phyloP scores from a whole-genome alignment of 768 basidiomycete genomes.

The Amanita exitialis region DNA sequence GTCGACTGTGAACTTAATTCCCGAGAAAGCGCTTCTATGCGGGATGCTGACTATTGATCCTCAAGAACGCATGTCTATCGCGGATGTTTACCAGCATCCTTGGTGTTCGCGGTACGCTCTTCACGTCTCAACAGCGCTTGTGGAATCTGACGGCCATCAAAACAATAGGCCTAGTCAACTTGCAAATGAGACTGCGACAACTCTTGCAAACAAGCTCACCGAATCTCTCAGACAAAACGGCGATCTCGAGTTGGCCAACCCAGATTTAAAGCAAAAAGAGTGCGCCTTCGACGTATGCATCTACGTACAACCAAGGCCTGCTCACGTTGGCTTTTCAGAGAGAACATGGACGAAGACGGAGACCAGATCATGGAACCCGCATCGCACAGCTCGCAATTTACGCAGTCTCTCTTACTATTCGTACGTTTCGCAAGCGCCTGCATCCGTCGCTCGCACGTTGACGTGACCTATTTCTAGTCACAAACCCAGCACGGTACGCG shows the following conservation, averaged over 20 bases:
- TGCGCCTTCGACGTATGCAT: constrained; percentile 12
- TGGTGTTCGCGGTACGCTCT: not conserved
- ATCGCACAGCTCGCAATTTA: constrained; percentile 60
- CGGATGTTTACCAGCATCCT: not conserved
- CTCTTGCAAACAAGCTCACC: constrained; percentile 63
- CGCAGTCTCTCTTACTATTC: constrained; percentile 72
- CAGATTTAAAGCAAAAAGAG: constrained; percentile 29
- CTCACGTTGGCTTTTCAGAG: not conserved
- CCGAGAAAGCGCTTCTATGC: constrained; percentile 54
- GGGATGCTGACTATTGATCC: constrained; percentile 71
- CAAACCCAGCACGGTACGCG: constrained; percentile 71
- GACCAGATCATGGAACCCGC: constrained; percentile 53
- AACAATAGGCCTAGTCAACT: constrained; percentile 60
- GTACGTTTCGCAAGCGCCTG: constrained; percentile 32
- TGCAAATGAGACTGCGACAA: constrained; percentile 34
- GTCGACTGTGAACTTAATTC: not conserved
- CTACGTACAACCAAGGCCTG: too few relatives aligned
- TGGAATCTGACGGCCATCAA: not conserved
- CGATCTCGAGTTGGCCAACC: constrained; percentile 64
- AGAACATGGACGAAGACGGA: constrained; percentile 38
- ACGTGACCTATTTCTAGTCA: constrained; percentile 34
- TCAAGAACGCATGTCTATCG: constrained; percentile 40
- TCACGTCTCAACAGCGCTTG: not conserved
- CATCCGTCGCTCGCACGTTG: not conserved
- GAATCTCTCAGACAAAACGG: constrained; percentile 58